Percentiles rank a stretch among this genome's conserved stretches.
Conservation (phyloP, 78 protist genomes). For the Guillardia theta region DNA sequence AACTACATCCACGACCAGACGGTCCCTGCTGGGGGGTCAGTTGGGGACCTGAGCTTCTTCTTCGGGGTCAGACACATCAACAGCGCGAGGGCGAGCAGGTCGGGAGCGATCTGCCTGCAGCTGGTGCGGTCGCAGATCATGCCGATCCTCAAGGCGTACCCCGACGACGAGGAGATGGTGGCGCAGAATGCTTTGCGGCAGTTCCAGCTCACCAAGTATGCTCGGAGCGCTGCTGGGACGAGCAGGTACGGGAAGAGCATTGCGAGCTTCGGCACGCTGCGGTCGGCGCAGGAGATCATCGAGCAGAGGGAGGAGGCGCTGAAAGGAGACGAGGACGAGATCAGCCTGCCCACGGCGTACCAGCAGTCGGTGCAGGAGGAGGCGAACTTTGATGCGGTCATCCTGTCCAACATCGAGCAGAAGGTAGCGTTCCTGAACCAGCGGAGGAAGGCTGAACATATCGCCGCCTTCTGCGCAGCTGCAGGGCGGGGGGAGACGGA, state of each 20-base stretch:
- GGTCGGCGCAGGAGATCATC: background rate
- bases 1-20: background rate
- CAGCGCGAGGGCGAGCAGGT: background rate
- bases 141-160: background rate
- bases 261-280: background rate
- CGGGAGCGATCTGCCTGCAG: background rate
- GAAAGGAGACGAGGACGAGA: background rate
- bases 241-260: background rate
- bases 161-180: background rate
- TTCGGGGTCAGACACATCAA: background rate
- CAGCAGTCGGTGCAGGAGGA: background rate
- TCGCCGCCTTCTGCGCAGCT: background rate
- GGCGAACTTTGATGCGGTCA: background rate
- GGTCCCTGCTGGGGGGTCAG: background rate
- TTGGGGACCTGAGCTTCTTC: background rate
- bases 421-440: background rate
- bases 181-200: background rate
- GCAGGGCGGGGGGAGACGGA: background rate
- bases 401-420: background rate
- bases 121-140: background rate
- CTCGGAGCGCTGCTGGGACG: background rate
- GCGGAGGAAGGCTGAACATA: background rate
- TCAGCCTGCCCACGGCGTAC: background rate
- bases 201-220: background rate
- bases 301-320: background rate